Evolutionary conservation across 495 filamentous ascomycete genomes (phyloP).

Genomic region (Talaromyces trachyspermus): DNA sequence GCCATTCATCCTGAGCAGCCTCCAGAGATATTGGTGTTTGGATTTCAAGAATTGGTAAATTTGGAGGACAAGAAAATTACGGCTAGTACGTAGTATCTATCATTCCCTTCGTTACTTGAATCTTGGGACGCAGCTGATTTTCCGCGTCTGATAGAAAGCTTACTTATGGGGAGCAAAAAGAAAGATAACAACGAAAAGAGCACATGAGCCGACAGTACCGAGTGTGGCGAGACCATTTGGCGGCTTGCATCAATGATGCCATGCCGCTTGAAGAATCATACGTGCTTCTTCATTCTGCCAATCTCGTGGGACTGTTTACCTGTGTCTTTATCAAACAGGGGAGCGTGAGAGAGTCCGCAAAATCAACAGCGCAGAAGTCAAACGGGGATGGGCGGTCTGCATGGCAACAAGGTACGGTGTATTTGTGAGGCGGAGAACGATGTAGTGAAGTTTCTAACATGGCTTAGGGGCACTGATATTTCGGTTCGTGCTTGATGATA

Average conservation of each 20-base stretch:
- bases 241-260: constrained; percentile 68
- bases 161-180: constrained; percentile 65
- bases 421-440: not conserved
- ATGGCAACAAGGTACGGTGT: constrained; percentile 77
- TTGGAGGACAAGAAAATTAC: constrained; percentile 94
- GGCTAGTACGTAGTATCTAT: constrained; percentile 56
- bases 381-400: constrained; percentile 90
- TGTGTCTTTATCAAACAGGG: constrained; percentile 84
- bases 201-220: constrained; percentile 97
- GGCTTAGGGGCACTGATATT: constrained; percentile 74
- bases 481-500: constrained; percentile 86
- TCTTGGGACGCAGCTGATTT: constrained; percentile 15
- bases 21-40: constrained; percentile 90
- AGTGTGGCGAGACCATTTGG: constrained; percentile 86
- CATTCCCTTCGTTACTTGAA: not conserved
- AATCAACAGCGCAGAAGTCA: constrained; percentile 74
- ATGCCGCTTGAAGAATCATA: constrained; percentile 77
- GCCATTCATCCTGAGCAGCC: constrained; percentile 62
- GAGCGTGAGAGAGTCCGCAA: constrained; percentile 68
- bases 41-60: constrained; percentile 96
- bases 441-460: not conserved
- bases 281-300: constrained; percentile 77
- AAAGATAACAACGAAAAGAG: constrained; percentile 80
- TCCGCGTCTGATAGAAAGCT: constrained; percentile 49
- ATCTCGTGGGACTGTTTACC: constrained; percentile 88